These are phyloP conservation scores for Colletotrichum caudatum DNA, from an alignment of 2,329 filamentous ascomycete genomes.

Conservation along the genomic window DNA sequence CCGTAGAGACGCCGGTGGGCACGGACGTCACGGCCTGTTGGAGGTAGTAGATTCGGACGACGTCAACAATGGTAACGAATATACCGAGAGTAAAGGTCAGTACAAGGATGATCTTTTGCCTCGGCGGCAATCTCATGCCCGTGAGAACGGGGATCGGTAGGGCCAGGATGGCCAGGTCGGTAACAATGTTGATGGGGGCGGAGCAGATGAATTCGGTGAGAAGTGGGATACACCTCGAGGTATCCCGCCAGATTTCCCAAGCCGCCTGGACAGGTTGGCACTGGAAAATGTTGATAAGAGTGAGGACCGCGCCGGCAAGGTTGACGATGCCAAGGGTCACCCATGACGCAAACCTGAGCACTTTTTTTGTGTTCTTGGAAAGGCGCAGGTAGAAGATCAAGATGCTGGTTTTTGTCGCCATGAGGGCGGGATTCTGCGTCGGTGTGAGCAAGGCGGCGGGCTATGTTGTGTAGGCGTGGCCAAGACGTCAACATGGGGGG, in stretches of 20 bases:
- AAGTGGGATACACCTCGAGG: constrained; percentile 65
- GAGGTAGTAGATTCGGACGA: constrained; percentile 89
- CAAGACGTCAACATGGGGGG: background rate
- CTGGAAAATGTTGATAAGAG: constrained; percentile 88
- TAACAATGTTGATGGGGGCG: constrained; percentile 91
- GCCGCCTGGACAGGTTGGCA: constrained; percentile 80
- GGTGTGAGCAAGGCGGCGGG: constrained; percentile 22
- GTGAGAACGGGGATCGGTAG: constrained; percentile 91
- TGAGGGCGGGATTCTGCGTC: constrained; percentile 84
- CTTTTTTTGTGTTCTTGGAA: constrained; percentile 79
- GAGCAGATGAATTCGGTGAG: constrained; percentile 77
- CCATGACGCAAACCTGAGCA: constrained; percentile 87
- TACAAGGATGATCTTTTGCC: constrained; percentile 89
- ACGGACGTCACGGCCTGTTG: constrained; percentile 74
- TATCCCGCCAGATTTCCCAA: constrained; percentile 61
- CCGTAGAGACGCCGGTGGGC: constrained; percentile 52
- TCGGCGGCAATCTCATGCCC: constrained; percentile 83
- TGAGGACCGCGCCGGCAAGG: constrained; percentile 80
- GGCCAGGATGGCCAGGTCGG: constrained; percentile 87
- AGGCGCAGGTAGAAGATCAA: constrained; percentile 90
- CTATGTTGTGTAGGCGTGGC: background rate
- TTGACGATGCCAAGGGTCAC: constrained; percentile 83
- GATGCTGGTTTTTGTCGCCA: constrained; percentile 94
- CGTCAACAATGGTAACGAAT: constrained; percentile 89
- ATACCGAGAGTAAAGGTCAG: constrained; percentile 88